Evolutionary conservation across 331 rosid genomes (phyloP).

Genomic region (Acacia concinna): DNA sequence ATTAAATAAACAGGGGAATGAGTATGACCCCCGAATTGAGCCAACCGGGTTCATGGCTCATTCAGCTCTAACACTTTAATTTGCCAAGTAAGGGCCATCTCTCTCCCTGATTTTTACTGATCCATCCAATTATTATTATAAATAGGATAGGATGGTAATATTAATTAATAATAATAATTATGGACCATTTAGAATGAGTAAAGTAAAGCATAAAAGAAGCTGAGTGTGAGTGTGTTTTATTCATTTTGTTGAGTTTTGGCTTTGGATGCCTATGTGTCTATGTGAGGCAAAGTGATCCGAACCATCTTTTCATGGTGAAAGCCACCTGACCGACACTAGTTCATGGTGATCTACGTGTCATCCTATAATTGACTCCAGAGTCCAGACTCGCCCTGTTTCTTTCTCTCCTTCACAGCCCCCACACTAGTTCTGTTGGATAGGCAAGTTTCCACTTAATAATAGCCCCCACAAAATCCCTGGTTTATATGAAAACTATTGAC

Average conservation of each 20-base stretch:
- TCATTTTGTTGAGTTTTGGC: slow-evolving; percentile 1
- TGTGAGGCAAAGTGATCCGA: background rate
- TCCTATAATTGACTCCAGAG: background rate
- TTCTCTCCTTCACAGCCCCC: background rate
- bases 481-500: background rate
- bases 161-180: too few relatives aligned
- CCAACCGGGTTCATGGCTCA: background rate
- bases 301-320: slow-evolving; percentile 20
- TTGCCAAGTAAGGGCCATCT: background rate
- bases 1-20: background rate
- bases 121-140: too few relatives aligned
- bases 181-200: too few relatives aligned
- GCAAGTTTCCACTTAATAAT: background rate
- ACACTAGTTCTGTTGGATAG: background rate
- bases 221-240: background rate
- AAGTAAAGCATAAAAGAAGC: too few relatives aligned
- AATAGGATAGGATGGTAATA: too few relatives aligned
- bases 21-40: slow-evolving; percentile 10
- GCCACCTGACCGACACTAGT: slow-evolving; percentile 50
- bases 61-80: too few relatives aligned
- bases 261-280: slow-evolving; percentile 29
- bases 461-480: background rate
- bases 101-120: too few relatives aligned
- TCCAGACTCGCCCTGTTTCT: background rate
- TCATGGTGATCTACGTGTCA: slow-evolving; percentile 30